Percentiles rank a stretch among this genome's conserved stretches.
Evolutionary conservation across 2,329 filamentous ascomycete genomes (phyloP).

Genomic region (Lasiodiplodia sp.): DNA sequence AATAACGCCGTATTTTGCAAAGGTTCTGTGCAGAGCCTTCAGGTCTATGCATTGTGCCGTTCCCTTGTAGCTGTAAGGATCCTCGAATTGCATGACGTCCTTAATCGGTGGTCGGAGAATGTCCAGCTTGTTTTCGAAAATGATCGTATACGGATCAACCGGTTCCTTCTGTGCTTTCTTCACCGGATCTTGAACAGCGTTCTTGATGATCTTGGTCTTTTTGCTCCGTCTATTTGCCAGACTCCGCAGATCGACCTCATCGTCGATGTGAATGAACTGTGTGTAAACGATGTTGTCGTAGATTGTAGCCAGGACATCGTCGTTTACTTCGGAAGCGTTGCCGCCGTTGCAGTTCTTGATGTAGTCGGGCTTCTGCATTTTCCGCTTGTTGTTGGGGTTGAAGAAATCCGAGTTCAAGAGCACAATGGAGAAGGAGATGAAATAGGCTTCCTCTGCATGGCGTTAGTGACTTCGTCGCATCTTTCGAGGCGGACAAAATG

Average conservation of each 20-base stretch:
- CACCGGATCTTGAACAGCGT: conserved; percentile 67
- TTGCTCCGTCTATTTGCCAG: conserved; percentile 75
- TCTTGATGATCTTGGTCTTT: conserved; percentile 61
- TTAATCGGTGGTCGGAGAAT: conserved; percentile 82
- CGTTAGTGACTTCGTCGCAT: conserved; percentile 34
- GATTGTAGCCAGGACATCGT: conserved; percentile 92
- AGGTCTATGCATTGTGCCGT: conserved; percentile 79
- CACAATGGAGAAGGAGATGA: conserved; percentile 94
- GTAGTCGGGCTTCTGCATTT: conserved; percentile 97
- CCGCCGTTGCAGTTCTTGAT: conserved; percentile 89
- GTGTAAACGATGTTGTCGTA: conserved; percentile 99
- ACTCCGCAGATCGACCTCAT: conserved; percentile 81
- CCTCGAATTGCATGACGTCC: conserved; percentile 91
- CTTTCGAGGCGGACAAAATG: background rate
- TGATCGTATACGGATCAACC: conserved; percentile 92
- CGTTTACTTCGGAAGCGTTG: conserved; percentile 71
- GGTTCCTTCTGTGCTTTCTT: conserved; percentile 78
- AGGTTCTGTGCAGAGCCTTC: conserved; percentile 82
- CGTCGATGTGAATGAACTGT: conserved; percentile 96
- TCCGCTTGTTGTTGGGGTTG: conserved; percentile 99
- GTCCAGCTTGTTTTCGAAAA: conserved; percentile 88
- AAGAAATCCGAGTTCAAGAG: conserved; percentile 99
- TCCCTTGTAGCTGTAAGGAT: conserved; percentile 88
- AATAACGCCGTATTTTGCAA: conserved; percentile 88
- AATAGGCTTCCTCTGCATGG: conserved; percentile 84